A percentile compares a stretch with the other conserved stretches of the same genome.
Conservation (phyloP, 2,329 filamentous ascomycete species). For the Neonectria coccinea region DNA sequence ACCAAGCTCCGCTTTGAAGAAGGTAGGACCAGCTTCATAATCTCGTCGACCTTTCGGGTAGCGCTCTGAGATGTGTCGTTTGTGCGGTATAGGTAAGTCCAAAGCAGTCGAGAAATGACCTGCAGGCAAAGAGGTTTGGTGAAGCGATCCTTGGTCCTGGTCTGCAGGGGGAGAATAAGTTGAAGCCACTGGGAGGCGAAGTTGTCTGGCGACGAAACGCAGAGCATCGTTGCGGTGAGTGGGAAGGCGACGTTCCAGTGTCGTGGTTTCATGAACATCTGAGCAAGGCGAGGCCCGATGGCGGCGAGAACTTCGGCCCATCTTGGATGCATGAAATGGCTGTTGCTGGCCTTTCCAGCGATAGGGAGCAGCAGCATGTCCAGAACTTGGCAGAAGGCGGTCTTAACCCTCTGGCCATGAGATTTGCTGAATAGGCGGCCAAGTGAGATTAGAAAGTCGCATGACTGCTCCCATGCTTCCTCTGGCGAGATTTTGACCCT, state of each 20-base stretch:
- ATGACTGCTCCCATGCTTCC: conserved; percentile 85
- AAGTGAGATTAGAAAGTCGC: conserved; percentile 86
- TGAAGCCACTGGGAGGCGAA: conserved; percentile 91
- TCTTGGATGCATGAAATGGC: conserved; percentile 81
- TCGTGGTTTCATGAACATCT: conserved; percentile 90
- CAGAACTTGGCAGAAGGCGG: conserved; percentile 92
- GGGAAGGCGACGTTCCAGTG: conserved; percentile 94
- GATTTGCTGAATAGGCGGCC: conserved; percentile 85
- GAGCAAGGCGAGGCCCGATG: conserved; percentile 80
- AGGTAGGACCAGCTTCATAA: conserved; percentile 86
- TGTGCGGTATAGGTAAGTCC: conserved; percentile 92
- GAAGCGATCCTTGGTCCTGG: conserved; percentile 85
- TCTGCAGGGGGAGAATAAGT: conserved; percentile 79
- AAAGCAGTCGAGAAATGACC: conserved; percentile 88
- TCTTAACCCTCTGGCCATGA: conserved; percentile 90
- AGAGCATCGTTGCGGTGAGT: conserved; percentile 86
- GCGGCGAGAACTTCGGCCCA: conserved; percentile 89
- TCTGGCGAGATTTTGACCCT: conserved; percentile 79
- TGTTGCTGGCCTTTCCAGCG: conserved; percentile 80
- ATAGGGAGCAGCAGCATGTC: conserved; percentile 89
- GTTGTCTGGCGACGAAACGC: conserved; percentile 84
- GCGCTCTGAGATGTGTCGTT: conserved; percentile 77
- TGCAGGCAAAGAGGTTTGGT: conserved; percentile 85
- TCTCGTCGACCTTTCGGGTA: conserved; percentile 86
- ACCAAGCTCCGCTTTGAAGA: conserved; percentile 83